Evolutionary conservation across 768 basidiomycete species (phyloP).

Genomic region (Lactarius vividus): DNA sequence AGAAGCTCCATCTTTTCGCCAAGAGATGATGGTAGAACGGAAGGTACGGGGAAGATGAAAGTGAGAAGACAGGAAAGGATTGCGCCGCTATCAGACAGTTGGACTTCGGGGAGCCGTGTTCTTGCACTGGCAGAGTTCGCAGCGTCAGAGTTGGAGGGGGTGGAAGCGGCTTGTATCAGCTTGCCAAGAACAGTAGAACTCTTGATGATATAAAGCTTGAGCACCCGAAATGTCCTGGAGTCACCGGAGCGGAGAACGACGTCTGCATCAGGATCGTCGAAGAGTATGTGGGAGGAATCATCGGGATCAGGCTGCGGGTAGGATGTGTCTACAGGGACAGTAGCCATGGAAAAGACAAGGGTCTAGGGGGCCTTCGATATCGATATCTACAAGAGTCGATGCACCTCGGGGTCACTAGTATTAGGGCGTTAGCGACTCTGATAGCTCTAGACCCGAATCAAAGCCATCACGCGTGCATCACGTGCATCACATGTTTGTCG

Average conservation of each 20-base stretch:
- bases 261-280: slow-evolving; percentile 39
- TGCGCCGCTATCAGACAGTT: neutral
- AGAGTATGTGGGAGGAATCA: neutral
- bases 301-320: neutral
- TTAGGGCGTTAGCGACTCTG: no score
- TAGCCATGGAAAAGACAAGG: neutral
- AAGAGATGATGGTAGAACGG: neutral
- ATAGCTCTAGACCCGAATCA: no score
- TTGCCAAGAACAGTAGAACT: slow-evolving; percentile 41
- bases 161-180: neutral
- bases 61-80: slow-evolving; percentile 6
- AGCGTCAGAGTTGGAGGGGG: neutral
- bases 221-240: slow-evolving; percentile 43
- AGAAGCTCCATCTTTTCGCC: slow-evolving; percentile 1
- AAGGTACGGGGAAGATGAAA: slow-evolving; percentile 4
- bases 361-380: neutral
- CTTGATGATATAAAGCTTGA: slow-evolving; percentile 41
- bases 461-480: no score
- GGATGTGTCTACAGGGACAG: neutral
- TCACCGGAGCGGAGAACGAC: slow-evolving; percentile 44
- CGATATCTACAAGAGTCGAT: no score
- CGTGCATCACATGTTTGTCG: no score
- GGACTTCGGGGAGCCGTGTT: neutral
- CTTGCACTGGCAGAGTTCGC: neutral
- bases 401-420: no score